These are phyloP conservation scores for Neurospora terricola DNA, from an alignment of 495 filamentous ascomycete genomes.

Conservation along the genomic window DNA sequence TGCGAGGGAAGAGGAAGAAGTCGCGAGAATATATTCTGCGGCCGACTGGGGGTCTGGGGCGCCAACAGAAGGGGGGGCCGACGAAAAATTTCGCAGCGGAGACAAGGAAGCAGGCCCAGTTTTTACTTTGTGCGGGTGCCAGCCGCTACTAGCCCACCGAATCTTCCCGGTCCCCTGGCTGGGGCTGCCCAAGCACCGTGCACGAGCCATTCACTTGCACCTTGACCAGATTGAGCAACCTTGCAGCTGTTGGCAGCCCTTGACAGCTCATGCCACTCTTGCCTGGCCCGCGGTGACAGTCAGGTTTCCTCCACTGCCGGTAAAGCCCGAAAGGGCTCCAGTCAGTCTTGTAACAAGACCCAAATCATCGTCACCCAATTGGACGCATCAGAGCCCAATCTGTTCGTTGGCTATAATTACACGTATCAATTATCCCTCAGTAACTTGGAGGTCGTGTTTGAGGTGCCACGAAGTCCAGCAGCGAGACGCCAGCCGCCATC, in stretches of 20 bases:
- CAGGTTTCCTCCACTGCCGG: conserved; percentile 18
- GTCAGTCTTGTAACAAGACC: background rate
- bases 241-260: background rate
- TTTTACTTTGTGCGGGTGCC: conserved; percentile 18
- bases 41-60: conserved; percentile 20
- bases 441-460: background rate
- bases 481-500: background rate
- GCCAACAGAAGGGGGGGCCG: conserved; percentile 7
- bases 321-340: conserved; percentile 23
- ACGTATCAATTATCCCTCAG: background rate
- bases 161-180: conserved; percentile 26
- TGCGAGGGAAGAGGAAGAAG: conserved; percentile 26
- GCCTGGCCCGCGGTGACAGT: conserved; percentile 6
- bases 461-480: background rate
- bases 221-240: conserved; percentile 6
- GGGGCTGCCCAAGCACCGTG: conserved; percentile 6
- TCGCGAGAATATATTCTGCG: conserved; percentile 36
- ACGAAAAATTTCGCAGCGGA: conserved; percentile 23
- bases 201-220: conserved; percentile 15
- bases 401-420: background rate
- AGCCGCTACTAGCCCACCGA: conserved; percentile 8
- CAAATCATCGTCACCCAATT: background rate
- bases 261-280: background rate
- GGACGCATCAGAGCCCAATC: background rate
- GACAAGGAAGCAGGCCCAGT: conserved; percentile 18